Evolutionary conservation across 805 yeast species (phyloP), one percentile per base, ranked within the genome.

Genomic region (Jamesozyma lodderae): DNA sequence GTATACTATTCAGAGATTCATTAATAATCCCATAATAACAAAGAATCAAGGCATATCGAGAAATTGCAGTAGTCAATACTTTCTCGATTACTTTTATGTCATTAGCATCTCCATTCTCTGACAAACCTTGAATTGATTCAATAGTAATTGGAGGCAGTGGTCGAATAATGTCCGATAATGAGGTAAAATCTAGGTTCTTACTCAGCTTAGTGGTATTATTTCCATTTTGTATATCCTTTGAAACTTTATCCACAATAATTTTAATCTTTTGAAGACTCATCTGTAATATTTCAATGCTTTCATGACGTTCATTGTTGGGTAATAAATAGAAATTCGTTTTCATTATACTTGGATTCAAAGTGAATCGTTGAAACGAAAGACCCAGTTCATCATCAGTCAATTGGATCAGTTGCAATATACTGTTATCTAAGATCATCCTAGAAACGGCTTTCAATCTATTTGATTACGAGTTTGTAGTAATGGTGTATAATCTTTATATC

Each of bases 11-110:
- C 9, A 56, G 34, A 3, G 47, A 44, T 13, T 45, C 46, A 18
- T 44, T 47, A 4, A 48, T 43, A 2, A 50, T 19, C 9, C 43
- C 31, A 35, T 53, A 49, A 33, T 51, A 55, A 32, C 56, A 51
- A 8, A 54, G 30, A 11, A 52, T 37, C 4, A 48, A 26, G 7
- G 45, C 41, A 40, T 51, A 55, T 21, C 28, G n/a, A n/a, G 35
- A n/a, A 22, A 32, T 32, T 6, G 28, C 21, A 22, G 8, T 21
- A 16, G 16, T 32, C 3, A 23, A 20, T 14, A 19, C 10, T 4
- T 10, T 31, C 14, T 44, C 37, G 16, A 31, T 34, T 3, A 21
- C 16, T 17, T 38, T 18, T 23, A 33, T 15, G 36, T 25, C 10
- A 14, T 22, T 34, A 21, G n/a, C 7, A 21, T 29, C 14, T 18